These are phyloP conservation scores for Verticillium nonalfalfae DNA, from an alignment of 2,329 filamentous ascomycete species.

Conservation along the genomic window DNA sequence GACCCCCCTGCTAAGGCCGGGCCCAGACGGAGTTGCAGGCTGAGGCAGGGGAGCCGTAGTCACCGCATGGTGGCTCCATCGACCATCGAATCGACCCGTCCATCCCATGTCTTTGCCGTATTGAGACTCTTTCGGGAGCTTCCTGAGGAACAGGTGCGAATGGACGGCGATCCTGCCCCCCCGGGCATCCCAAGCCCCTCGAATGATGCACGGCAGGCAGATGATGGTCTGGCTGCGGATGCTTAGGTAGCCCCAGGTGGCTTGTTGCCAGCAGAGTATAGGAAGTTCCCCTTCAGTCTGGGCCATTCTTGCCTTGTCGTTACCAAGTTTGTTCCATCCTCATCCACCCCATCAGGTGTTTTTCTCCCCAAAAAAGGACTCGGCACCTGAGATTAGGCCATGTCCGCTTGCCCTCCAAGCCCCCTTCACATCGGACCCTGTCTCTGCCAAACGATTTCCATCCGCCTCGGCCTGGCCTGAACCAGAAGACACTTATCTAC, in stretches of 20 bases:
- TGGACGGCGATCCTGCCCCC: not conserved
- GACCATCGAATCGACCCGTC: not conserved
- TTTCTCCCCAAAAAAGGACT: not conserved
- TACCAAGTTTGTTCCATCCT: not conserved
- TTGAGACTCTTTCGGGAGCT: not conserved
- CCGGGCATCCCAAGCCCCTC: not conserved
- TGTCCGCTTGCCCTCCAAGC: not conserved
- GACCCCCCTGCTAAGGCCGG: not conserved
- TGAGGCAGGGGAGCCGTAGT: not conserved
- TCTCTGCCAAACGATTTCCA: not conserved
- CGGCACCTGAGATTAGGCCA: not conserved
- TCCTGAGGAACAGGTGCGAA: not conserved
- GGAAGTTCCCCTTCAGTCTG: not conserved
- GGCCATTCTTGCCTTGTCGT: not conserved
- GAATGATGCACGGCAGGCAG: not conserved
- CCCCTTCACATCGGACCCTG: not conserved
- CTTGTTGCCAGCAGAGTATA: not conserved
- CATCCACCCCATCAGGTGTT: not conserved
- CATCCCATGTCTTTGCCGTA: not conserved
- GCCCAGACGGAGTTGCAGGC: not conserved
- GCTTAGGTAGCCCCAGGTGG: not conserved
- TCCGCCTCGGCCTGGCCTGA: not conserved
- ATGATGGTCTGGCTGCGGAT: not conserved
- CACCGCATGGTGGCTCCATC: not conserved
- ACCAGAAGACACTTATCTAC: not conserved